phyloP scores from a whole-genome alignment of 495 filamentous ascomycete genomes.

The Sordaria brevicollis region DNA sequence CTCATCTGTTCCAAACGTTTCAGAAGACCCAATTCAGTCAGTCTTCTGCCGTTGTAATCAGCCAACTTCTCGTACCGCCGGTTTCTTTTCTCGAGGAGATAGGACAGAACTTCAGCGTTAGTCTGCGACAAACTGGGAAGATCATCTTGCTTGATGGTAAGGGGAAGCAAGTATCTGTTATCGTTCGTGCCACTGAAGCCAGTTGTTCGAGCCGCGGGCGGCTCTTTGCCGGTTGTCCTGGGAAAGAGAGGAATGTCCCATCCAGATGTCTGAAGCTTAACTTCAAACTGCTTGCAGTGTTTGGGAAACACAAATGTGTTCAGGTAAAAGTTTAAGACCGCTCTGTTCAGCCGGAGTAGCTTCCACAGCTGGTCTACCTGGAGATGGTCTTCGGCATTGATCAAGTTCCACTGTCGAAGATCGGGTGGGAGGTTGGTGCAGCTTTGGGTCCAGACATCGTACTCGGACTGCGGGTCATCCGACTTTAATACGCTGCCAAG shows the following conservation, averaged over 20 bases:
- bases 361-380: constrained; percentile 35
- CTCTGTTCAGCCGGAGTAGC: constrained; percentile 23
- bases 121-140: constrained; percentile 36
- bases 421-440: constrained; percentile 28
- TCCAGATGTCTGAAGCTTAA: constrained; percentile 41
- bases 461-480: constrained; percentile 40
- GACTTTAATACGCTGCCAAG: constrained; percentile 34
- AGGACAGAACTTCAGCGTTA: constrained; percentile 36
- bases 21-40: constrained; percentile 27
- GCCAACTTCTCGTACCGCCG: neutral
- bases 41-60: constrained; percentile 13
- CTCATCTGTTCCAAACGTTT: constrained; percentile 6
- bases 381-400: constrained; percentile 39
- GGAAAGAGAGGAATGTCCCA: constrained; percentile 41
- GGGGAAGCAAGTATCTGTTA: constrained; percentile 34
- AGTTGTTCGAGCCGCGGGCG: constrained; percentile 23
- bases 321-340: constrained; percentile 40
- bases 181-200: constrained; percentile 51
- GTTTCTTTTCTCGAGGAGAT: constrained; percentile 1
- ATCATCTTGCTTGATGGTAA: constrained; percentile 43
- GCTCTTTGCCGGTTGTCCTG: constrained; percentile 3
- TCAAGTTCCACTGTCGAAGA: constrained; percentile 33
- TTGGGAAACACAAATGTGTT: constrained; percentile 45
- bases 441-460: constrained; percentile 34
- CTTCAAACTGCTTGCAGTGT: constrained; percentile 42